Conservation (phyloP, 371 early-diverging fungal species). For the Globomyces sp. region DNA sequence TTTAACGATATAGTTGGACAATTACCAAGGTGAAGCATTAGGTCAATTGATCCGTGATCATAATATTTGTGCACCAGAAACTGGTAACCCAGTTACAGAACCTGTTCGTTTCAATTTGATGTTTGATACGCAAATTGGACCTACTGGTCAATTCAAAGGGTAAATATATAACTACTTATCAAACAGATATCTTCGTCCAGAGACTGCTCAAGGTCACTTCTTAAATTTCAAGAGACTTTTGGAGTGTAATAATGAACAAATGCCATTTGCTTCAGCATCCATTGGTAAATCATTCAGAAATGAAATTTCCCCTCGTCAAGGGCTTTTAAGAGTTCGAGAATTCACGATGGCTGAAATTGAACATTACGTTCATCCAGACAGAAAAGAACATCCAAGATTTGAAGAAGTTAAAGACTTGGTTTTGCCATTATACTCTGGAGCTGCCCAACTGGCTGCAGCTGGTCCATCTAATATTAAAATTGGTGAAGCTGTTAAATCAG, state of each 20-base stretch:
- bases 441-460: conserved; percentile 75
- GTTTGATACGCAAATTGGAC: conserved; percentile 98
- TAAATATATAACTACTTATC: conserved; percentile 37
- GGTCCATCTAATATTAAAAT: conserved; percentile 73
- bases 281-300: conserved; percentile 99
- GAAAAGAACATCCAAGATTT: conserved; percentile 95
- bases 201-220: conserved; percentile 99
- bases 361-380: conserved; percentile 95
- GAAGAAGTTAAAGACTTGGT: conserved; percentile 74
- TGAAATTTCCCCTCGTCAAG: conserved; percentile 98
- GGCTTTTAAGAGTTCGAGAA: conserved; percentile 98
- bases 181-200: conserved; percentile 90
- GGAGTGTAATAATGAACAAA: conserved; percentile 96
- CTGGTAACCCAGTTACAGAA: conserved; percentile 86
- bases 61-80: conserved; percentile 90
- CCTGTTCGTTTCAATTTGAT: conserved; percentile 99
- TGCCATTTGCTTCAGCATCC: conserved; percentile 99
- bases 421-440: conserved; percentile 77
- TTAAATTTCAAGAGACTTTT: conserved; percentile 96
- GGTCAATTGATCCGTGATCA: conserved; percentile 83
- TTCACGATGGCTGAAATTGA: conserved; percentile 99
- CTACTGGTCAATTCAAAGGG: conserved; percentile 93
- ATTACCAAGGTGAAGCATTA: conserved; percentile 86
- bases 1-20: conserved; percentile 70
- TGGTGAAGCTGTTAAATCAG: conserved; percentile 90